Evolutionary conservation across 225 moss, liverwort and hornwort genomes (phyloP).

Genomic region (Pleurozium schreberi): DNA sequence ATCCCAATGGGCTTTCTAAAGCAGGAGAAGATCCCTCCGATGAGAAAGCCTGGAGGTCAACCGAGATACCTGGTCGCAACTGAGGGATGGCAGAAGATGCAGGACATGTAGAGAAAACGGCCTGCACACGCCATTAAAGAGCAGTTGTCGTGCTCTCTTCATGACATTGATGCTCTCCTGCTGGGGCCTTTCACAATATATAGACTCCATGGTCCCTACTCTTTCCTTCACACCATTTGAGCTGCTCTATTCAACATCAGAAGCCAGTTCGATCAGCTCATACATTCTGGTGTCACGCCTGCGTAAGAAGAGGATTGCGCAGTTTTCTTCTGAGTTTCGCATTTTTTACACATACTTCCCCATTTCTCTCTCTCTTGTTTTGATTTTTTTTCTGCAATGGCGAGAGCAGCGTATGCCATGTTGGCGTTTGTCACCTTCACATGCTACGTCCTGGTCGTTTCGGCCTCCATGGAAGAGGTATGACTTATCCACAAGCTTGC

Average conservation of each 20-base stretch:
- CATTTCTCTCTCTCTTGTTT: not conserved
- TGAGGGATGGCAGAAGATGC: not conserved
- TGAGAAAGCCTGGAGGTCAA: conserved; percentile 40
- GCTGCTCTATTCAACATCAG: not conserved
- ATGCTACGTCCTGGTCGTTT: conserved; percentile 5
- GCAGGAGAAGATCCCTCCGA: conserved; percentile 32
- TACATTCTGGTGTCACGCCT: not conserved
- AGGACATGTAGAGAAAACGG: conserved; percentile 6
- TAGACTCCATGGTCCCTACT: not conserved
- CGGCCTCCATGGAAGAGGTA: conserved; percentile 10
- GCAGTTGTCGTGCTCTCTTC: conserved; percentile 1
- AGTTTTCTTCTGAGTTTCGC: not conserved
- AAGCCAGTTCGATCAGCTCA: not conserved
- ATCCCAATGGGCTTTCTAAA: conserved; percentile 61
- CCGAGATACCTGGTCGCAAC: not conserved
- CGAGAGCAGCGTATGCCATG: not conserved
- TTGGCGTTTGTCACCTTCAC: conserved; percentile 7
- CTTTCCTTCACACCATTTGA: not conserved
- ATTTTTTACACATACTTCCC: not conserved
- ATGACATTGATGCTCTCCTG: conserved; percentile 2
- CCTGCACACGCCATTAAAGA: conserved; percentile 1
- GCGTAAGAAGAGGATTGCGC: not conserved
- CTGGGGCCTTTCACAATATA: not conserved
- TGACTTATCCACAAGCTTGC: not conserved
- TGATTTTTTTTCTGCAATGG: not conserved